Evolutionary conservation across 1,284 basidiomycete genomes (phyloP).

Genomic region (Trametes versicolor): DNA sequence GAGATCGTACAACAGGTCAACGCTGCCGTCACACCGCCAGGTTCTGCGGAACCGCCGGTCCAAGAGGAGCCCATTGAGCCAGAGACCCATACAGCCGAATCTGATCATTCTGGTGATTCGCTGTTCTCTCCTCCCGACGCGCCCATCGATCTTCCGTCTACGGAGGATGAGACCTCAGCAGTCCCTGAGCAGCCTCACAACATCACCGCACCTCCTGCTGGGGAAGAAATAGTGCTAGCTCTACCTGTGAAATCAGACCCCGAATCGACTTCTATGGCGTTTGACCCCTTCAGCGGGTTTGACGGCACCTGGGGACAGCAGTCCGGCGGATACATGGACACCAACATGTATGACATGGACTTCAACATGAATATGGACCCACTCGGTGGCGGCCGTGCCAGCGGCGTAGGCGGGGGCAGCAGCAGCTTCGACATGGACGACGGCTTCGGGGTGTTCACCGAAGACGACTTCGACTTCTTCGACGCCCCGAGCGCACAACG

Average conservation of each 20-base stretch:
- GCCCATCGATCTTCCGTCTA: slow-evolving; percentile 26
- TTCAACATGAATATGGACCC: slow-evolving; percentile 58
- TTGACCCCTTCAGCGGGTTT: slow-evolving; percentile 40
- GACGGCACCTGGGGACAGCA: slow-evolving; percentile 53
- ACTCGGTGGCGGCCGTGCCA: slow-evolving; percentile 44
- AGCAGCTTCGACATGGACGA: slow-evolving; percentile 66
- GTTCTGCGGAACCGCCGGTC: neutral
- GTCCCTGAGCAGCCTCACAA: slow-evolving; percentile 11
- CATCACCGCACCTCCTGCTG: neutral
- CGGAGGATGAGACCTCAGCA: slow-evolving; percentile 26
- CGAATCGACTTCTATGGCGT: slow-evolving; percentile 15
- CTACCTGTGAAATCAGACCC: slow-evolving; percentile 1
- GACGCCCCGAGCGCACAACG: slow-evolving; percentile 50
- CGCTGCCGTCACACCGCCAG: neutral
- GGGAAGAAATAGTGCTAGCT: neutral
- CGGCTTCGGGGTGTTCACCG: slow-evolving; percentile 64
- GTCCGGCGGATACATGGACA: slow-evolving; percentile 54
- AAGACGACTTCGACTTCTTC: slow-evolving; percentile 84
- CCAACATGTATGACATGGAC: slow-evolving; percentile 51
- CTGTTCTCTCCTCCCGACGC: slow-evolving; percentile 38
- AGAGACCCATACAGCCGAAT: slow-evolving; percentile 26
- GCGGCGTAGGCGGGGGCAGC: slow-evolving; percentile 41
- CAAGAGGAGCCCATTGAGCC: slow-evolving; percentile 19
- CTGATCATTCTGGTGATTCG: slow-evolving; percentile 37
- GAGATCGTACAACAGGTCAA: slow-evolving; percentile 6